phyloP scores from a whole-genome alignment of 352 stramenopile genomes.

The Globisporangium nodosum region DNA sequence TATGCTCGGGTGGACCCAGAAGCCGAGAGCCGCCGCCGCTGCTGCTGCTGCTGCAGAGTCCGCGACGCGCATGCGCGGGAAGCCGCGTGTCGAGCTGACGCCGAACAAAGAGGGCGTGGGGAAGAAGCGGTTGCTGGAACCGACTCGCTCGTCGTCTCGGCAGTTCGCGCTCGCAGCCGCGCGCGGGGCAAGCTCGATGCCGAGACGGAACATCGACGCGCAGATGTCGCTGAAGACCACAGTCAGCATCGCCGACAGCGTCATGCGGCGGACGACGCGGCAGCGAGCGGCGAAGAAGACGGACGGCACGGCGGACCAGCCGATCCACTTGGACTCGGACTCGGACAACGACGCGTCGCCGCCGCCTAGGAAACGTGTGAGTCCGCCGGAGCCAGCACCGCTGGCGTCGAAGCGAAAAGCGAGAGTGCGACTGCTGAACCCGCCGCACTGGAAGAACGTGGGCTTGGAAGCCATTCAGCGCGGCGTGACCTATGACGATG shows the following conservation, averaged over 20 bases:
- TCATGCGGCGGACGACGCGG: constrained; percentile 4
- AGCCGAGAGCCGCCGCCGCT: neutral
- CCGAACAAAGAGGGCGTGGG: neutral
- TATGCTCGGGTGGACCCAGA: constrained; percentile 5
- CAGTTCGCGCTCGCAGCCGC: neutral
- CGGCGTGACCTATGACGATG: constrained; percentile 11
- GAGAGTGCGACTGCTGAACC: constrained; percentile 1
- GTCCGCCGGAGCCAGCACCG: too few relatives aligned
- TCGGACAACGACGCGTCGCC: constrained; percentile 23
- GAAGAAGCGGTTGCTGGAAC: neutral
- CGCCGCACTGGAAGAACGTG: constrained; percentile 13
- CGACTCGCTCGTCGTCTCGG: constrained; percentile 8
- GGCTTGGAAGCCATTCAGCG: constrained; percentile 21
- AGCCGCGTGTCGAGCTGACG: constrained; percentile 4
- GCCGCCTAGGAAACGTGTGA: constrained; percentile 8
- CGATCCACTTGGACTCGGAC: constrained; percentile 47
- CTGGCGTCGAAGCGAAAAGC: neutral
- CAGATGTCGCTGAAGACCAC: neutral
- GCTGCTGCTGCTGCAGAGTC: too few relatives aligned
- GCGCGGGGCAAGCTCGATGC: neutral
- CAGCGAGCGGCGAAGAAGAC: neutral
- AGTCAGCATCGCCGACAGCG: constrained; percentile 3
- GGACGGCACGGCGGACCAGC: constrained; percentile 28
- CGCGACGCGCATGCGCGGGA: neutral
- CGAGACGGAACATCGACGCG: constrained; percentile 6